phyloP scores from a whole-genome alignment of 108 stramenopile genomes.

The Nitzschia sp. region DNA sequence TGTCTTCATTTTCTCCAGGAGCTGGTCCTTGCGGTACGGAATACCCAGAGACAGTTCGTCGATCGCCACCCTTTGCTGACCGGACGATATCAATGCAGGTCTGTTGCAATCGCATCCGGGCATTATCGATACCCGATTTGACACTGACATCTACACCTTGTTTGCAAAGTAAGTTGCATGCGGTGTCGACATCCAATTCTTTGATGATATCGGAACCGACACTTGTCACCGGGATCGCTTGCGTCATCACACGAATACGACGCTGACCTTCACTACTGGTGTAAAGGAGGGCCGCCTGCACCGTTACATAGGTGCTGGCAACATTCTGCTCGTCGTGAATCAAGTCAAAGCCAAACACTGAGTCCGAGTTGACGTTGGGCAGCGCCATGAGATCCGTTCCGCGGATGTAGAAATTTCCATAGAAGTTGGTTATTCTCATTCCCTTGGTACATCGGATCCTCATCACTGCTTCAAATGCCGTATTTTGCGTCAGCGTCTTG shows the following conservation, averaged over 20 bases:
- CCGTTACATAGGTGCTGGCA: conserved; percentile 73
- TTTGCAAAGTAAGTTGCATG: conserved; percentile 83
- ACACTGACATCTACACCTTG: conserved; percentile 89
- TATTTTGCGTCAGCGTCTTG: conserved; percentile 77
- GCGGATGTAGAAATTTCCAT: conserved; percentile 97
- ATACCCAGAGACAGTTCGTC: conserved; percentile 73
- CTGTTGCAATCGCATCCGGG: conserved; percentile 87
- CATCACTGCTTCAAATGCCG: conserved; percentile 98
- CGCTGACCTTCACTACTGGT: conserved; percentile 94
- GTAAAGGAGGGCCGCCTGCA: conserved; percentile 97
- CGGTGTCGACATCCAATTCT: conserved; percentile 80
- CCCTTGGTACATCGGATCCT: conserved; percentile 95
- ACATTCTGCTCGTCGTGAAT: conserved; percentile 91
- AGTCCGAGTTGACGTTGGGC: conserved; percentile 93
- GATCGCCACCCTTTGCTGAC: conserved; percentile 67
- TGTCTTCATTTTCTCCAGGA: conserved; percentile 39
- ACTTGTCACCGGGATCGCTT: conserved; percentile 85
- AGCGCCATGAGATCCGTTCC: conserved; percentile 96
- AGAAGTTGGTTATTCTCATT: conserved; percentile 92
- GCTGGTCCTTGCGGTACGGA: conserved; percentile 51
- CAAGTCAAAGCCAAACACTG: conserved; percentile 92
- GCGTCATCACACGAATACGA: conserved; percentile 96
- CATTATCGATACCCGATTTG: conserved; percentile 90
- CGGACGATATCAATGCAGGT: conserved; percentile 77
- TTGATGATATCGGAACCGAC: conserved; percentile 76